These are phyloP conservation scores for Clathrospora elynae DNA, from an alignment of 2,329 filamentous ascomycete genomes.

Conservation along the genomic window DNA sequence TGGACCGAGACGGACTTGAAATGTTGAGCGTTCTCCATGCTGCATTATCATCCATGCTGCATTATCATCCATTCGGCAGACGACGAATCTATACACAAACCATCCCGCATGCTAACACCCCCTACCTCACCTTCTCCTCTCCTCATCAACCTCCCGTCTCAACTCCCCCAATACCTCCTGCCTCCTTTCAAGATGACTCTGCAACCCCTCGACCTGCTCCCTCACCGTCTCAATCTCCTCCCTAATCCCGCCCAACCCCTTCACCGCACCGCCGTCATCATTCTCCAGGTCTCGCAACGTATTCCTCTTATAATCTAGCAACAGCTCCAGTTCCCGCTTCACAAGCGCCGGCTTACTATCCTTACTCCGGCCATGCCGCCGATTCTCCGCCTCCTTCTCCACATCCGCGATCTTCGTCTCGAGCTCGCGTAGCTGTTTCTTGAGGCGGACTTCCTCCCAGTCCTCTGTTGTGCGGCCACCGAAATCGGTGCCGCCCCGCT, in stretches of 20 bases:
- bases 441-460: conserved; percentile 95
- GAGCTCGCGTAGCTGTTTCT: conserved; percentile 87
- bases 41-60: too few species aligned
- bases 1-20: too few species aligned
- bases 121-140: conserved; percentile 72
- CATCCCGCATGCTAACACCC: too few species aligned
- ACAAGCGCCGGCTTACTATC: conserved; percentile 86
- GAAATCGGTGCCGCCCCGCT: conserved; percentile 83
- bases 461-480: conserved; percentile 82
- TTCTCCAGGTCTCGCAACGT: conserved; percentile 76
- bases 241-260: conserved; percentile 73
- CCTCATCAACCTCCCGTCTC: conserved; percentile 82
- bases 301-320: conserved; percentile 91
- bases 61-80: too few species aligned
- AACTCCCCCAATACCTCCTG: conserved; percentile 77
- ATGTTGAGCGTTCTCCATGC: too few species aligned
- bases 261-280: conserved; percentile 66
- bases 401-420: conserved; percentile 86
- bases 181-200: conserved; percentile 77
- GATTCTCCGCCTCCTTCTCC: conserved; percentile 70
- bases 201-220: conserved; percentile 91
- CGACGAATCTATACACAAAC: too few species aligned
- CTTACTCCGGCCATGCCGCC: conserved; percentile 61
- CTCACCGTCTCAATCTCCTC: conserved; percentile 90
- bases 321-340: conserved; percentile 89